Conservation (phyloP, 2,329 filamentous ascomycete species). For the Cercospora nicotianae region DNA sequence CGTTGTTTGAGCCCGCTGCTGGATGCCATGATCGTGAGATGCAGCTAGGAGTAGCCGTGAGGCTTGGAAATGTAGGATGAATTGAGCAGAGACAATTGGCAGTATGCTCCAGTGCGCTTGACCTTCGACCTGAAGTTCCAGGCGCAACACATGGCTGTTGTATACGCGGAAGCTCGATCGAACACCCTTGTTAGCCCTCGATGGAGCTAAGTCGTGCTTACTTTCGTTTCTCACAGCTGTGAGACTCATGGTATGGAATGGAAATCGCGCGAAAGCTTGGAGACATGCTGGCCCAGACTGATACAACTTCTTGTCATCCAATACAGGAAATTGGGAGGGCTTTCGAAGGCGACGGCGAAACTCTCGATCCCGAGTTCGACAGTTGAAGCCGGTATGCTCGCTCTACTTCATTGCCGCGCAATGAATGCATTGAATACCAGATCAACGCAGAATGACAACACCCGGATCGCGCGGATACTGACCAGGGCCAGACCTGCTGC, state of each 20-base stretch:
- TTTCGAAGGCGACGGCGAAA: too few species aligned
- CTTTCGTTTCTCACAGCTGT: not conserved
- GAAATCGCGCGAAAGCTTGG: not conserved
- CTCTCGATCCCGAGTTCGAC: not conserved
- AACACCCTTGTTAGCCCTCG: not conserved
- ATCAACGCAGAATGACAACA: not conserved
- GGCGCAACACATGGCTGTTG: not conserved
- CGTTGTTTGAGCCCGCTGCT: not conserved
- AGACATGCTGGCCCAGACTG: not conserved
- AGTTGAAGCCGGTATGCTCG: too few species aligned
- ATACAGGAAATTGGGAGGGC: not conserved
- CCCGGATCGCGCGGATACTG: not conserved
- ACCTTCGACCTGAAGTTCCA: not conserved
- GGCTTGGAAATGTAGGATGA: not conserved
- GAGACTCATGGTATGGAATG: not conserved
- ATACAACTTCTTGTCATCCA: not conserved
- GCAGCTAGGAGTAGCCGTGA: not conserved
- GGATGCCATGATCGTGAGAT: not conserved
- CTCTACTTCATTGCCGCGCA: too few species aligned
- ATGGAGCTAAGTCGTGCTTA: not conserved
- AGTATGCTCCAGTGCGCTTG: not conserved
- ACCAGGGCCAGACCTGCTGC: not conserved
- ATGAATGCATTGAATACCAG: not conserved
- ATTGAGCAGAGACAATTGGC: not conserved
- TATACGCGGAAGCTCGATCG: not conserved